Base-by-base conservation (phyloP, 2,329 filamentous ascomycete species). In the Bipolaris gigantea region DNA sequence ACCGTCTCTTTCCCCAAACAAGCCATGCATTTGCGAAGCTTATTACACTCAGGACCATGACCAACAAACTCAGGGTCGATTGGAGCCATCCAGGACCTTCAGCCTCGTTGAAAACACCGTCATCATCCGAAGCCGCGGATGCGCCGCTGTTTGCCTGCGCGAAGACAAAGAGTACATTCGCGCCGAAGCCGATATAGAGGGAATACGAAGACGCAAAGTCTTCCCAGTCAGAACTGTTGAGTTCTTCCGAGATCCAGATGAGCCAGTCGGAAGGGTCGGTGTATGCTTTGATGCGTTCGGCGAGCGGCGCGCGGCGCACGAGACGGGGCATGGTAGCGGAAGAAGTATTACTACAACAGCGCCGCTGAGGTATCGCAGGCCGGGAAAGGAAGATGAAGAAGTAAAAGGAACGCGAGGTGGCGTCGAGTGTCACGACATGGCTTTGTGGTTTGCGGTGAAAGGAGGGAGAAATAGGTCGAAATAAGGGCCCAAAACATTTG, bases 171-270 rank as follows among this genome's bases (percentile, higher is more conserved):
- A 88, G 63, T 36, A 96, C 76, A 74, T 97, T 97, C 65, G 92
- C 79, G 0, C 72, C 82, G 25, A 96, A 64, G 5, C 92, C 93
- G 16, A 96, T 78, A 47, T 90, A 86, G 5, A 86, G 84, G 23
- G 90, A 89, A 73, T 90, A 88, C 33, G 86, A 78, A 62, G 89
- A 88, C 57, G 86, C 79, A 56, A 84, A 79, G 18, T 93, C 90
- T 64, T 97, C 90, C 86, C 92, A 95, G 65, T 96, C 90, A 69
- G 89, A 87, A 25, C 91, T 91, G 72, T 97, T 92, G 56, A 99
- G 83, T 76, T 96, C 90, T 73, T 97, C 93, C 0, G 90, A 95
- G 2, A 96, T 76, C 89, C 91, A 96, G 16, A 99, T 85, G 49
- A 94, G 78, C 69, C 93, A 89, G 76, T 99, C 94, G 78, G 89